phyloP scores from a whole-genome alignment of 768 basidiomycete genomes.

The Inosperma sp. region DNA sequence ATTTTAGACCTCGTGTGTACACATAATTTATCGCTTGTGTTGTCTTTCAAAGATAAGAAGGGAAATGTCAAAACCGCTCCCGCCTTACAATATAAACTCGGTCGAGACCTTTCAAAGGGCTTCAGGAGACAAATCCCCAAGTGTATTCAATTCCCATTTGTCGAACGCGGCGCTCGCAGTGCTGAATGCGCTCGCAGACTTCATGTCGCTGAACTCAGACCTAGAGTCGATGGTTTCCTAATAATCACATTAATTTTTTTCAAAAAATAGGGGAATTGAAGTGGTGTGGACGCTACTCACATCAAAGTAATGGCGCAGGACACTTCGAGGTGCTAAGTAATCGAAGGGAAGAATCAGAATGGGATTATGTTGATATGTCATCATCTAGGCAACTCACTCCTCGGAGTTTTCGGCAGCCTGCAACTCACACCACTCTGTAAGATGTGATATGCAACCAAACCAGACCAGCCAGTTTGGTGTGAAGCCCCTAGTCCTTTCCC shows the following conservation, averaged over 20 bases:
- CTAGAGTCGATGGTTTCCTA: conserved; percentile 71
- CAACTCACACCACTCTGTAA: conserved; percentile 86
- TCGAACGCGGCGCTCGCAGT: conserved; percentile 44
- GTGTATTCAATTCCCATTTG: conserved; percentile 24
- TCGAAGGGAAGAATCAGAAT: no score
- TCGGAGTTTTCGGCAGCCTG: conserved; percentile 89
- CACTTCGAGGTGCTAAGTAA: conserved; percentile 59
- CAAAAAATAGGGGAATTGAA: conserved; percentile 3
- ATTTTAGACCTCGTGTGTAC: no score
- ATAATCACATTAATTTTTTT: conserved; percentile 3
- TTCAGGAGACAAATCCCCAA: conserved; percentile 27
- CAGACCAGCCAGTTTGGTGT: conserved; percentile 98
- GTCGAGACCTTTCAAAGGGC: conserved; percentile 13
- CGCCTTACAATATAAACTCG: neutral
- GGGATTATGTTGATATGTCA: no score
- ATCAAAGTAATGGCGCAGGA: conserved; percentile 92
- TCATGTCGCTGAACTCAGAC: conserved; percentile 70
- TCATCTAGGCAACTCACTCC: conserved; percentile 34
- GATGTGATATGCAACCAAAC: conserved; percentile 86
- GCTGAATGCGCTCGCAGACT: conserved; percentile 64
- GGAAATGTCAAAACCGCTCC: no score
- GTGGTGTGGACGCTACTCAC: conserved; percentile 43
- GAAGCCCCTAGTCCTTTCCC: conserved; percentile 94
- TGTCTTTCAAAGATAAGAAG: no score
- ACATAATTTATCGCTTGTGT: no score